Base-by-base conservation (phyloP, 495 filamentous ascomycete genomes). In the Aspergillus nanangensis region DNA sequence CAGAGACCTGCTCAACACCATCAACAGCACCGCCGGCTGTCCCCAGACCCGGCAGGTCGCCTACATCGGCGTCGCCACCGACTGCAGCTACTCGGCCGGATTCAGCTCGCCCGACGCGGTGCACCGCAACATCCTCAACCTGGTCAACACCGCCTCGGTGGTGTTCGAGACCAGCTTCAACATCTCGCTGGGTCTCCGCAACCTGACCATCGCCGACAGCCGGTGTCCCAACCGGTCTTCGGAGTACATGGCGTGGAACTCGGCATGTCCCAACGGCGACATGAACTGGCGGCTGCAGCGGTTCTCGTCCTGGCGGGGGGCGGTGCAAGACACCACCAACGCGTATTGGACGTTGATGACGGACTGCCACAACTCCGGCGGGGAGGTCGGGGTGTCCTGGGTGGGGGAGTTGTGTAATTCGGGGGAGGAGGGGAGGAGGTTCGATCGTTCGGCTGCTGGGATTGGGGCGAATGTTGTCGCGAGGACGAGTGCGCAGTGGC, bases 291-390 rank as follows among this genome's bases (percentile, higher is more conserved):
- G 90, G 3, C 73, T 96, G 4, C 86, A 87, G 56, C 64, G 79
- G 5, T 95, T 96, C 57, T 92, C 88, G 0, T 62, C 63, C 32
- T 96, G 90, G 90, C 74, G 90, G 52, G 86, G 86, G 90, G 90
- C 75, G 90, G 51, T 86, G 87, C 10, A 63, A 42, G 66, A 74
- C 17, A 90, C 95, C 58, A 25, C 34, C 19, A 90, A 93, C 63
- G 86, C 88, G 9, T 90, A 88, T 60, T 96, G 90, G 90, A 91
- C 86, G 8, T 67, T 96, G 14, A 58, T 96, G 57, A 90, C 82
- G 31, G 91, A 78, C 9, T 96, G 90, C 57, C 72, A 78, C 41
- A 88, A 33, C 14, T n/a, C 84, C 5, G 84, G 79, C 18, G 73
- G 83, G 14, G 86, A 90, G 48, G 86, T 96, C 22, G 90, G 90